These are phyloP conservation scores for Ophiosphaerella herpotricha DNA, from an alignment of 2,329 filamentous ascomycete species.

Conservation along the genomic window DNA sequence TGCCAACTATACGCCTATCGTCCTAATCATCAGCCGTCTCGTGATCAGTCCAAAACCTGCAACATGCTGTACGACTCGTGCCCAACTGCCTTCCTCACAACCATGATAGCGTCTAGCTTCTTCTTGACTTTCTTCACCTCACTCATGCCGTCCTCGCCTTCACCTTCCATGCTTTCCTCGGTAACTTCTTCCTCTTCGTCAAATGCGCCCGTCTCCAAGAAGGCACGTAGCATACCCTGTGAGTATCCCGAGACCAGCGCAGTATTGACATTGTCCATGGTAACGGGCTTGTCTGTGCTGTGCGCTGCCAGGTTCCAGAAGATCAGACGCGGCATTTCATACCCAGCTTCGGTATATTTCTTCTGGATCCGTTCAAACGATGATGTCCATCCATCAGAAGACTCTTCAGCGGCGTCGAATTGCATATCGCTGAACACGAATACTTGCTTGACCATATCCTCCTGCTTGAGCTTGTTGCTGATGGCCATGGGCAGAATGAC, in stretches of 20 bases:
- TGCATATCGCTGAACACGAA: constrained; percentile 68
- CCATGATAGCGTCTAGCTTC: constrained; percentile 50
- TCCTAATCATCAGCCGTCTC: neutral
- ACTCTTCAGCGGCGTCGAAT: constrained; percentile 52
- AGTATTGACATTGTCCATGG: constrained; percentile 51
- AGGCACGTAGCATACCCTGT: constrained; percentile 63
- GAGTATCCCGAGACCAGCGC: constrained; percentile 62
- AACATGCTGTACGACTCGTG: constrained; percentile 63
- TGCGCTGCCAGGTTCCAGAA: constrained; percentile 64
- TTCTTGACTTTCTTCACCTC: constrained; percentile 38
- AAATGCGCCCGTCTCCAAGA: constrained; percentile 57
- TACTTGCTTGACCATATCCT: constrained; percentile 65
- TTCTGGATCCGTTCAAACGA: constrained; percentile 57
- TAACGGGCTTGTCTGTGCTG: constrained; percentile 56
- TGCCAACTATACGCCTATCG: neutral
- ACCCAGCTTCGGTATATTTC: constrained; percentile 10
- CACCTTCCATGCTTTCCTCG: constrained; percentile 32
- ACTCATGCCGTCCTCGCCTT: constrained; percentile 33
- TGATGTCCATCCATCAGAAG: constrained; percentile 45
- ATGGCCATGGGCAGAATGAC: constrained; percentile 61
- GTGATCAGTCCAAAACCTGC: constrained; percentile 56
- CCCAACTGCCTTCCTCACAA: constrained; percentile 57
- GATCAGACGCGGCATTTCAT: constrained; percentile 56
- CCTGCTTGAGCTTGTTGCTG: constrained; percentile 54
- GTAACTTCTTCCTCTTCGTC: constrained; percentile 47